Base-by-base conservation (phyloP, 192 early-diverging fungal genomes). In the Mortierella claussenii region DNA sequence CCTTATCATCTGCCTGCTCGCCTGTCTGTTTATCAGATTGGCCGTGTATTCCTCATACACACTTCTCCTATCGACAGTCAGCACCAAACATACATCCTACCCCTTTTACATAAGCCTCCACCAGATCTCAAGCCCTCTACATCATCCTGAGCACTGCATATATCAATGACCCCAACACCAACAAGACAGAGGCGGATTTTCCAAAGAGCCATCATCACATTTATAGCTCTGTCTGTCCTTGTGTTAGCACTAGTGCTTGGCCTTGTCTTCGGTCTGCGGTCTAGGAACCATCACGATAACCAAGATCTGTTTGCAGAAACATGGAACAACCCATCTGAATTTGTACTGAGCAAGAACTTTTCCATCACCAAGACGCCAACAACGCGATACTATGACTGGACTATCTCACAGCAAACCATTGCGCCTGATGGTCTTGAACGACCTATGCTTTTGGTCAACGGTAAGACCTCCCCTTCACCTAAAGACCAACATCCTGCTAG, bases 361-460 rank as follows among this genome's bases (percentile, higher is more conserved):
- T 36, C 52, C 36, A 71, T 71, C 36, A 71, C 45, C 18, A 55
- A 24, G 4, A 32, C 52, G 1, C 52, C 60, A 10, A 71, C 69
- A 0, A 63, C 60, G 9, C 69, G 60, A 1, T 49, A 55, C 15
- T 71, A 71, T 51, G 60, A 71, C 0, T 74, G 69, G 69, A 74
- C 55, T 28, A 46, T 74, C 15, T 34, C 61, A 9, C 55, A 74
- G 34, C 55, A 57, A 27, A 74, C 61, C 23, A 65, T 65, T 21
- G 60, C 69, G 1, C 90, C 91, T 6, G 90, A 94, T 80, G 88
- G 87, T 32, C 75, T 70, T 47, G 84, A 86, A 51, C 84, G 88
- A 17, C 81, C 70, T 12, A 90, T 92, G 23, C 83, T 69, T 27
- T 84, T 87, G 20, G 89, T 89, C 37, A 92, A 92, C 59, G 87